A percentile compares a stretch with the other conserved stretches of the same genome.
phyloP scores from a whole-genome alignment of 2,329 filamentous ascomycete species.

The Elsinoe fawcettii region DNA sequence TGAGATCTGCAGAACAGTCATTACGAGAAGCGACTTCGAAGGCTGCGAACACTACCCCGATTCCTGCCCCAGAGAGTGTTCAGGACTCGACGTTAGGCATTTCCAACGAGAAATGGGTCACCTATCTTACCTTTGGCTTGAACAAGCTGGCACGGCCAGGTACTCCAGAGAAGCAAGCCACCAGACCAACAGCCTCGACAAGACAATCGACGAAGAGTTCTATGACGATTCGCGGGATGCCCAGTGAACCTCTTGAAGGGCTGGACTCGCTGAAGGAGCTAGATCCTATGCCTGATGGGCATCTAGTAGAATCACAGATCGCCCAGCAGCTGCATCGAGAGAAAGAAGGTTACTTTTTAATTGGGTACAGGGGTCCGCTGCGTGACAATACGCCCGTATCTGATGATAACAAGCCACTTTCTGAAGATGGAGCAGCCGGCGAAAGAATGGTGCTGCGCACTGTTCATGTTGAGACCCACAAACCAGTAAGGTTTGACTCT shows the following conservation, averaged over 20 bases:
- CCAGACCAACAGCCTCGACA: slow-evolving; percentile 20
- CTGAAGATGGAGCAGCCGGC: slow-evolving; percentile 26
- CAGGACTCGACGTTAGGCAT: slow-evolving; percentile 35
- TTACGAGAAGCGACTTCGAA: slow-evolving; percentile 36
- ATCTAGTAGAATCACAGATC: slow-evolving; percentile 52
- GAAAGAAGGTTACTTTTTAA: slow-evolving; percentile 52
- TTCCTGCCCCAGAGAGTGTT: slow-evolving; percentile 19
- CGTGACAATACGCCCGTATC: slow-evolving; percentile 37
- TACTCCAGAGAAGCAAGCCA: slow-evolving; percentile 17
- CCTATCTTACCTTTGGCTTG: slow-evolving; percentile 44
- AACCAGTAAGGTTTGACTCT: slow-evolving; percentile 17
- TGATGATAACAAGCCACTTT: slow-evolving; percentile 20
- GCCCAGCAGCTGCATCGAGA: slow-evolving; percentile 43
- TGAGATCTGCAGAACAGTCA: slow-evolving; percentile 37
- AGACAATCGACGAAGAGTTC: slow-evolving; percentile 24
- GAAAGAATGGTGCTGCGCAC: slow-evolving; percentile 56
- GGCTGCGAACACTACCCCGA: slow-evolving; percentile 23
- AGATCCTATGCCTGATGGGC: slow-evolving; percentile 34
- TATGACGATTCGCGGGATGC: slow-evolving; percentile 19
- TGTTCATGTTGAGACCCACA: slow-evolving; percentile 54
- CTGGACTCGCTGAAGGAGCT: slow-evolving; percentile 21
- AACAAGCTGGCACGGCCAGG: slow-evolving; percentile 26
- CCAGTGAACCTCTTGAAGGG: slow-evolving; percentile 8
- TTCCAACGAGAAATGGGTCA: slow-evolving; percentile 41
- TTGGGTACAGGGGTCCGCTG: slow-evolving; percentile 61